phyloP scores from a whole-genome alignment of 2,329 filamentous ascomycete species.

The Alternaria hordeiaustralica region DNA sequence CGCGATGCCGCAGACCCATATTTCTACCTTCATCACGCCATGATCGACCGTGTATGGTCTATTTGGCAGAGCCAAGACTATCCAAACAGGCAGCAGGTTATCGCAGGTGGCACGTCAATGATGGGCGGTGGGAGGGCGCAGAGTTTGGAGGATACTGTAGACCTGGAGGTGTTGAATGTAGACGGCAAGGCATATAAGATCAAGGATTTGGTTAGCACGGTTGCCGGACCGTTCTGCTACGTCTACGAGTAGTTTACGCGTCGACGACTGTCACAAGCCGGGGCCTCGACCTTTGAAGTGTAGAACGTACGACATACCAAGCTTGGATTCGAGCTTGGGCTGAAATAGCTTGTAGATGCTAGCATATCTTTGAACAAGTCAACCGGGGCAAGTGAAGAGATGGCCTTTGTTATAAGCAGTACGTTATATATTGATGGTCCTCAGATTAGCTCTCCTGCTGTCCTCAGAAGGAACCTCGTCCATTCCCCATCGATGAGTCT shows the following conservation, averaged over 20 bases:
- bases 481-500: conserved; percentile 16
- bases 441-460: conserved; percentile 48
- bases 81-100: conserved; percentile 48
- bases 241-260: conserved; percentile 44
- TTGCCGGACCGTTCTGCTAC: conserved; percentile 57
- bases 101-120: conserved; percentile 54
- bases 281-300: neutral
- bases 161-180: conserved; percentile 48
- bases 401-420: neutral
- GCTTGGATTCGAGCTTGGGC: neutral
- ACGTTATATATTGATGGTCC: conserved; percentile 26
- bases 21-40: conserved; percentile 59
- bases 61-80: conserved; percentile 58
- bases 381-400: neutral
- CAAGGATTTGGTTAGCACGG: conserved; percentile 54
- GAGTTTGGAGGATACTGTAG: conserved; percentile 42
- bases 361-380: neutral
- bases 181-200: conserved; percentile 48
- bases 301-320: neutral
- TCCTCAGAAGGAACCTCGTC: conserved; percentile 40
- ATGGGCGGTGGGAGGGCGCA: conserved; percentile 35
- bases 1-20: conserved; percentile 44
- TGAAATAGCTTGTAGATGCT: neutral
- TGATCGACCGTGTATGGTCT: conserved; percentile 58
- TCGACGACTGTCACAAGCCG: neutral